A percentile compares a stretch with the other conserved stretches of the same genome.
Evolutionary conservation across 2,329 filamentous ascomycete species (phyloP).

Genomic region (Verticillium nonalfalfae): DNA sequence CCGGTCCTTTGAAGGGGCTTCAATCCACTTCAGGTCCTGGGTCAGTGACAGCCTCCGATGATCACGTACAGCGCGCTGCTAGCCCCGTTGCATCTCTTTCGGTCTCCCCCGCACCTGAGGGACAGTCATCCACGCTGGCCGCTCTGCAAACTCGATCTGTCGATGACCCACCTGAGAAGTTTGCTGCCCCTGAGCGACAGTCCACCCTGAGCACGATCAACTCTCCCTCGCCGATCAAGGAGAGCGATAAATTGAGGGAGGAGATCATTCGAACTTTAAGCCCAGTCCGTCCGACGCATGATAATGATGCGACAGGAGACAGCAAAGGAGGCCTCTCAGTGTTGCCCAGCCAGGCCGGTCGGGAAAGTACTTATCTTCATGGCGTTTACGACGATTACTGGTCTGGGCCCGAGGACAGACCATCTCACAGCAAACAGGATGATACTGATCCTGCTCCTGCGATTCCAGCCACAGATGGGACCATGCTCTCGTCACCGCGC

Average conservation of each 20-base stretch:
- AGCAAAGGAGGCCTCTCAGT: slow-evolving; percentile 2
- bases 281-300: slow-evolving; percentile 29
- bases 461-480: not conserved
- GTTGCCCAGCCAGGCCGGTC: slow-evolving; percentile 1
- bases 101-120: not conserved
- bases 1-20: not conserved
- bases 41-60: not conserved
- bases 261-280: slow-evolving; percentile 69
- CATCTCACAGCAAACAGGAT: not conserved
- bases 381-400: slow-evolving; percentile 65
- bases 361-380: slow-evolving; percentile 58
- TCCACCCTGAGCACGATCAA: slow-evolving; percentile 41
- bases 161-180: slow-evolving; percentile 20
- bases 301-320: not conserved
- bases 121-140: not conserved
- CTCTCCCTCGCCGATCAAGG: slow-evolving; percentile 50
- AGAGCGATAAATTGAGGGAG: slow-evolving; percentile 65
- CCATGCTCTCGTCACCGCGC: not conserved
- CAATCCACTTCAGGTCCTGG: not conserved
- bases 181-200: slow-evolving; percentile 24
- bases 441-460: not conserved
- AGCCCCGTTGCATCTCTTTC: not conserved
- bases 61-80: not conserved
- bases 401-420: slow-evolving; percentile 40
- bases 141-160: not conserved